Evolutionary conservation across 768 basidiomycete genomes (phyloP), one percentile per base, ranked within the genome.

Genomic region (Boletellus emodensis): DNA sequence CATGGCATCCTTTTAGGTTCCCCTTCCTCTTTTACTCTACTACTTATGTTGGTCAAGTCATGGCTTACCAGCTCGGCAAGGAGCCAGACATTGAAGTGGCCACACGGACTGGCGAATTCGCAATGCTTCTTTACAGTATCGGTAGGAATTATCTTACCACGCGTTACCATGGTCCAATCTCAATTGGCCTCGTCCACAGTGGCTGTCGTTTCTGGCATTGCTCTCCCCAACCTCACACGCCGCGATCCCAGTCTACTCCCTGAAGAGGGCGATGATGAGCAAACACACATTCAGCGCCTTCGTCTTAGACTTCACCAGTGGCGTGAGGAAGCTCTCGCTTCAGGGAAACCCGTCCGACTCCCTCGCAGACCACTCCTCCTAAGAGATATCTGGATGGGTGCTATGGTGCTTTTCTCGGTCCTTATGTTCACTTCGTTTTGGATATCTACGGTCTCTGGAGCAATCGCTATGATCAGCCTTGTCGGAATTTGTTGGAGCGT

Each of bases 401-500:
- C 93, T 6, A 72, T 96, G 61, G 50, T 94, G 0, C 72, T 94
- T 28, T 97, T 94, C 71, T 81, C 79, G 26, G 42, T 86, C 22
- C 72, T 96, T 52, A 91, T 88, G 50, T 77, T 87, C 60, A 86
- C 84, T 35, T 94, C 94, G 0, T 87, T 94, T 72, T 93, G 91
- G 71, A 83, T 97, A 59, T 76, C 76, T 11, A 90, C 85, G 1
- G 89, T 93, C 1, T 22, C 36, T 15, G 62, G 88, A 79, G 94
- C 94, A 9, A 90, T 90, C 14, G 67, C 84, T 15, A 84, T 87
- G 61, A 89, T 96, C 49, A 83, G 84, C 45, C 64, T 94, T 45
- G 83, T 95, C 20, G 94, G 94, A 38, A 87, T 96, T 34, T 94
- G 88, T 67, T 97, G 94, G 94, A 90, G 93, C 10, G 90, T 96